These are phyloP conservation scores for Salix brachista DNA, from an alignment of 345 rosid genomes.

Conservation along the genomic window DNA sequence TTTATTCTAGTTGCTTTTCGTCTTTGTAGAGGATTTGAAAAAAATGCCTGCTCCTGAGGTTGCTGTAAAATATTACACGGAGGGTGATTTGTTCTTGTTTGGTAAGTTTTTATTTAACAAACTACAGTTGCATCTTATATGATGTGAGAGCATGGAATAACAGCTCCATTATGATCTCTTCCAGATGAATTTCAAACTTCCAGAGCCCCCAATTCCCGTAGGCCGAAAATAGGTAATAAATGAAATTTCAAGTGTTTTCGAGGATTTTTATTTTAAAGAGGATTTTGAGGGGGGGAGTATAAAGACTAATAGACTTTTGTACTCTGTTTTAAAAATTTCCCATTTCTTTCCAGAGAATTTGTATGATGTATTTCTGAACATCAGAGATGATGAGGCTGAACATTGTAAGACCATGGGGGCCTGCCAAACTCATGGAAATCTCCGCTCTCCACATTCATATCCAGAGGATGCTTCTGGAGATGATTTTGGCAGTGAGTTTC, in stretches of 20 bases:
- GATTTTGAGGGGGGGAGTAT: neutral
- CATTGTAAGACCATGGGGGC: constrained; percentile 97
- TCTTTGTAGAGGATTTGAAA: constrained; percentile 69
- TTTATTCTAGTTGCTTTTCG: constrained; percentile 1
- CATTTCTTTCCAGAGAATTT: constrained; percentile 55
- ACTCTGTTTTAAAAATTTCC: neutral
- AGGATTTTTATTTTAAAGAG: neutral
- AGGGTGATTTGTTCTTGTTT: constrained; percentile 79
- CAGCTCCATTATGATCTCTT: constrained; percentile 8
- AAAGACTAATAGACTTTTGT: neutral
- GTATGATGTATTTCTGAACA: constrained; percentile 81
- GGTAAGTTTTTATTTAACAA: constrained; percentile 46
- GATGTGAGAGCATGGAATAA: neutral
- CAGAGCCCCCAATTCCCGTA: constrained; percentile 76
- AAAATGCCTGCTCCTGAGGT: constrained; percentile 81
- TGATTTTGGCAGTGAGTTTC: constrained; percentile 38
- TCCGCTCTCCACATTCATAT: constrained; percentile 80
- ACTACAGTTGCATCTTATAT: neutral
- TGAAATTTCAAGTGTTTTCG: neutral
- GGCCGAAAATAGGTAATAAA: constrained; percentile 78
- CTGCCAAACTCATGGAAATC: constrained; percentile 82
- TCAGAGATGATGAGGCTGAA: constrained; percentile 96
- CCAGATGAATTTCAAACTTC: constrained; percentile 96
- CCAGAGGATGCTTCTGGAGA: constrained; percentile 38
- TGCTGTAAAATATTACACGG: constrained; percentile 86